Conservation (phyloP, 495 filamentous ascomycete genomes). For the Chaetomidium leptoderma region DNA sequence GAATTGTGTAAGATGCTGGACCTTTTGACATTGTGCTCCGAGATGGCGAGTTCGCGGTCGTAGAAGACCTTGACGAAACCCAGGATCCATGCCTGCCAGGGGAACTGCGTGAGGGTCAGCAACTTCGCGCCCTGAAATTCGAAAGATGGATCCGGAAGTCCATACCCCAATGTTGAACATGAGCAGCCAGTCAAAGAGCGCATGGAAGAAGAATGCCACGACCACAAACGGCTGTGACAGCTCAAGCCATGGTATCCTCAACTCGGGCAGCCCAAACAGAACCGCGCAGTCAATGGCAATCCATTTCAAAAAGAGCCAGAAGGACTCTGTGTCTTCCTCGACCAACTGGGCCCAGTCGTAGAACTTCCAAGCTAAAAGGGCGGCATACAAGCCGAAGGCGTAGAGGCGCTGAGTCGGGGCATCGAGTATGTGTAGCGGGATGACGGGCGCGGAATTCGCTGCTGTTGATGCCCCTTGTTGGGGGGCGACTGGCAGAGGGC, state of each 20-base stretch:
- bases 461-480: constrained; percentile 24
- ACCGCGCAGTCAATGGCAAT: constrained; percentile 73
- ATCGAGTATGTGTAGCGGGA: constrained; percentile 72
- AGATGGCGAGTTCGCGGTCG: constrained; percentile 85
- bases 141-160: constrained; percentile 1
- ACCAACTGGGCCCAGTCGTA: constrained; percentile 75
- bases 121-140: neutral
- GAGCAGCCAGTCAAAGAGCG: constrained; percentile 69
- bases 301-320: constrained; percentile 93
- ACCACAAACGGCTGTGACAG: constrained; percentile 69
- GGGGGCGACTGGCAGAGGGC: constrained; percentile 37
- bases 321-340: constrained; percentile 71
- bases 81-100: constrained; percentile 60
- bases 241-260: constrained; percentile 94
- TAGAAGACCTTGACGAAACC: constrained; percentile 70
- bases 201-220: constrained; percentile 61
- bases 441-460: constrained; percentile 52
- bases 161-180: constrained; percentile 87
- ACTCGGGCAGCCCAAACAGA: constrained; percentile 73
- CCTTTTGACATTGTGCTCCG: constrained; percentile 81
- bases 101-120: constrained; percentile 50
- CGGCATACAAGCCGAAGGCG: constrained; percentile 67
- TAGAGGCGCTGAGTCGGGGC: constrained; percentile 85
- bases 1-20: constrained; percentile 80
- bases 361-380: constrained; percentile 69